A percentile compares a stretch with the other conserved stretches of the same genome.
These are phyloP conservation scores for Candida vaughaniae DNA, from an alignment of 805 yeast species.

Conservation along the genomic window DNA sequence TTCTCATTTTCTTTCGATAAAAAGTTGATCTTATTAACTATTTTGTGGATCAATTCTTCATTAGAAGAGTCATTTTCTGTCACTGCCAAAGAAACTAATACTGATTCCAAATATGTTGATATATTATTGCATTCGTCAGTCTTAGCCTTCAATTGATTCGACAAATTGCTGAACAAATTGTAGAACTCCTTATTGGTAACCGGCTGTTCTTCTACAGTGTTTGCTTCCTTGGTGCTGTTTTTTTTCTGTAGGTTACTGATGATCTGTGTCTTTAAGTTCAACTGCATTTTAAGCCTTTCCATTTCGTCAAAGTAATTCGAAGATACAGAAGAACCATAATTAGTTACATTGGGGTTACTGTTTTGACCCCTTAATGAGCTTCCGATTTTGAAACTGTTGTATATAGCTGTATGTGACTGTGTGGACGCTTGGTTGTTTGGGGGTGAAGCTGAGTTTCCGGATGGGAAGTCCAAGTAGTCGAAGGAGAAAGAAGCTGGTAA, in stretches of 20 bases:
- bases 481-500: slow-evolving; percentile 8
- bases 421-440: background rate
- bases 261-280: slow-evolving; percentile 54
- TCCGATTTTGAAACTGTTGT: background rate
- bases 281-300: slow-evolving; percentile 47
- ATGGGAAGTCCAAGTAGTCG: slow-evolving; percentile 7
- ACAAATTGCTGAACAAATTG: slow-evolving; percentile 48
- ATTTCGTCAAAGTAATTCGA: slow-evolving; percentile 9
- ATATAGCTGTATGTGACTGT: background rate
- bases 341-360: background rate
- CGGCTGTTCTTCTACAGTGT: slow-evolving; percentile 35
- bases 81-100: slow-evolving; percentile 4
- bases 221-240: slow-evolving; percentile 15
- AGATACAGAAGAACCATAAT: background rate
- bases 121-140: slow-evolving; percentile 35
- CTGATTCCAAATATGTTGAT: slow-evolving; percentile 5
- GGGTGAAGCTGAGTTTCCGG: background rate
- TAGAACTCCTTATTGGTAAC: slow-evolving; percentile 18
- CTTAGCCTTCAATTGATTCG: slow-evolving; percentile 46
- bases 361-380: background rate
- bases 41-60: slow-evolving; percentile 72
- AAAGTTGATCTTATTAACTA: slow-evolving; percentile 58
- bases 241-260: slow-evolving; percentile 36
- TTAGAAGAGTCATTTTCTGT: slow-evolving; percentile 2
- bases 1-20: slow-evolving; percentile 69